A percentile compares a stretch with the other conserved stretches of the same genome.
Evolutionary conservation across 2,329 filamentous ascomycete species (phyloP).

Genomic region (Alternaria triticina): DNA sequence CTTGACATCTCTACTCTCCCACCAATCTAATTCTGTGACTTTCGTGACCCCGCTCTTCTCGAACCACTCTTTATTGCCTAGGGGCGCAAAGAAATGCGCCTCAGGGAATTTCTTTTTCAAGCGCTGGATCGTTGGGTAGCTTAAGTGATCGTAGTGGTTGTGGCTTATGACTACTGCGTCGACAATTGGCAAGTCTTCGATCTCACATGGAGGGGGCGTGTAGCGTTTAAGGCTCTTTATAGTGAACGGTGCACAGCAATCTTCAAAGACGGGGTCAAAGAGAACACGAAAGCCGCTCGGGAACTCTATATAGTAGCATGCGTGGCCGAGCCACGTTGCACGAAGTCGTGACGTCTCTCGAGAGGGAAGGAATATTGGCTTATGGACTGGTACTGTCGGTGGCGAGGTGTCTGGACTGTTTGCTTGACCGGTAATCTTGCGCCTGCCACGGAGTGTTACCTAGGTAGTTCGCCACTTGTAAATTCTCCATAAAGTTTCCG

Average conservation of each 20-base stretch:
- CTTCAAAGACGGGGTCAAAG: constrained; percentile 92
- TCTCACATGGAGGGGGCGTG: constrained; percentile 76
- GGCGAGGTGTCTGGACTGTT: constrained; percentile 68
- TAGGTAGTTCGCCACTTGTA: not conserved
- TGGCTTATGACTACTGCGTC: constrained; percentile 83
- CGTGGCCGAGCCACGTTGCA: constrained; percentile 94
- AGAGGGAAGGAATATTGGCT: constrained; percentile 69
- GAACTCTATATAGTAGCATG: constrained; percentile 92
- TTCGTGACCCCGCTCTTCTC: constrained; percentile 70
- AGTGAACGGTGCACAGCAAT: constrained; percentile 79
- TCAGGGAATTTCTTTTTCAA: constrained; percentile 74
- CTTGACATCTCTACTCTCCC: constrained; percentile 80
- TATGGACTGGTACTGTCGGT: constrained; percentile 70
- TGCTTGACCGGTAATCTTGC: constrained; percentile 57
- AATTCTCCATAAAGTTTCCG: not conserved
- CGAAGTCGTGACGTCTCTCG: constrained; percentile 69
- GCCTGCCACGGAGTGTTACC: constrained; percentile 39
- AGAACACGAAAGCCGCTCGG: constrained; percentile 84
- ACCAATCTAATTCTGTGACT: constrained; percentile 93
- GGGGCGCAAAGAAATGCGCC: constrained; percentile 85
- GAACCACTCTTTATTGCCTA: constrained; percentile 88
- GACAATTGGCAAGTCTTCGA: constrained; percentile 77
- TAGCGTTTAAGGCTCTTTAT: constrained; percentile 77
- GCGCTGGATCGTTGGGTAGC: constrained; percentile 74
- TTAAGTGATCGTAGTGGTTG: constrained; percentile 93